Evolutionary conservation across 208 protist genomes (phyloP).

Genomic region (Jaenimonas drosophilae): DNA sequence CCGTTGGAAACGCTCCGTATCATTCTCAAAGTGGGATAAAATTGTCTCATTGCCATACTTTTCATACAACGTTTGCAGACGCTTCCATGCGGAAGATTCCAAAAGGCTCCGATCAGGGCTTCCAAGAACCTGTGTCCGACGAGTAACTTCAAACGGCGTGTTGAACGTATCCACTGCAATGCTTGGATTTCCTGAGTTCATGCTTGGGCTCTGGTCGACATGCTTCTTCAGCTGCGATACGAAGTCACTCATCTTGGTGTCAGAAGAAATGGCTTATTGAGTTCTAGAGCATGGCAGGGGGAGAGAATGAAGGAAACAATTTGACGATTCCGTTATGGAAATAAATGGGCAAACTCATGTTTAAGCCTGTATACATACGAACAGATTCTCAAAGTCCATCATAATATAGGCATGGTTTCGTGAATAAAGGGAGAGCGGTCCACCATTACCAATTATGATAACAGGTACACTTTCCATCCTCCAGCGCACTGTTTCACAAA

Average conservation of each 20-base stretch:
- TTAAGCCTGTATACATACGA: too few species aligned
- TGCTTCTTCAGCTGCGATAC: slow-evolving; percentile 26
- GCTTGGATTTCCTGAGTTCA: slow-evolving; percentile 17
- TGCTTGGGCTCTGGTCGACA: slow-evolving; percentile 22
- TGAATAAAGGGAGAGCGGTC: too few species aligned
- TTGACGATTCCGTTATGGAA: too few species aligned
- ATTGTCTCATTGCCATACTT: slow-evolving; percentile 47
- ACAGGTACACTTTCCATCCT: too few species aligned
- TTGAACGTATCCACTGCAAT: slow-evolving; percentile 59
- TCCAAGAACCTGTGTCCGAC: slow-evolving; percentile 32
- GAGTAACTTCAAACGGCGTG: slow-evolving; percentile 32
- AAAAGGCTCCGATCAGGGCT: slow-evolving; percentile 24
- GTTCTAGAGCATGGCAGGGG: too few species aligned
- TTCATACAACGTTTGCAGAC: slow-evolving; percentile 62
- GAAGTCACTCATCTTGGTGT: slow-evolving; percentile 33
- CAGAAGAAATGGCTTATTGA: too few species aligned
- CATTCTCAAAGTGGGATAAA: slow-evolving; percentile 49
- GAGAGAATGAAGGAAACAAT: too few species aligned
- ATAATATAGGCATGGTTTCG: too few species aligned
- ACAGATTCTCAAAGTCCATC: too few species aligned
- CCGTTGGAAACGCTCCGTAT: slow-evolving; percentile 46
- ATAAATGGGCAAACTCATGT: too few species aligned
- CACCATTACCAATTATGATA: too few species aligned
- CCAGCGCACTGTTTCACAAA: too few species aligned
- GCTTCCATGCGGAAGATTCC: slow-evolving; percentile 37